Conservation (phyloP, 2,329 filamentous ascomycete species). For the Xylariaceae sp. region DNA sequence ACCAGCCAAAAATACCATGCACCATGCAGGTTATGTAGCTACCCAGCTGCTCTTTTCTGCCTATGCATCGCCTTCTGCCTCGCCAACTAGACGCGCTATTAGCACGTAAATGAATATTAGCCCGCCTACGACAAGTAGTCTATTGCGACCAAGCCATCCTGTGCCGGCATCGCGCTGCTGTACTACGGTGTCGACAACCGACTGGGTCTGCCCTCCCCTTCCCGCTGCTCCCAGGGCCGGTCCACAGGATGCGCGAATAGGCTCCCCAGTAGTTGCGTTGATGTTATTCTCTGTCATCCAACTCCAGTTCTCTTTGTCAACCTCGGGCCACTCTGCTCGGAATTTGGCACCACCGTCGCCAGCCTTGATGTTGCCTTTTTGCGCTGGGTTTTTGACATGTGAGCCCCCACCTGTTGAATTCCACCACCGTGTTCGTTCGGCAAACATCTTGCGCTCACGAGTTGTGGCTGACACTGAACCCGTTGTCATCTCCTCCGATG, state of each 20-base stretch:
- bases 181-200: conserved; percentile 77
- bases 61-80: conserved; percentile 41
- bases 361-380: conserved; percentile 82
- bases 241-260: conserved; percentile 56
- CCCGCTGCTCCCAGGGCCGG: conserved; percentile 65
- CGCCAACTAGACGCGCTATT: conserved; percentile 73
- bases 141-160: conserved; percentile 82
- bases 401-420: conserved; percentile 92
- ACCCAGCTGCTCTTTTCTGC: not conserved
- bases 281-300: conserved; percentile 88
- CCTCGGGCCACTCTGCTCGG: conserved; percentile 83
- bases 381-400: conserved; percentile 59
- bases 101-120: conserved; percentile 83
- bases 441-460: conserved; percentile 78
- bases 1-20: not conserved
- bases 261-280: conserved; percentile 75
- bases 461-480: conserved; percentile 81
- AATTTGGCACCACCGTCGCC: conserved; percentile 95
- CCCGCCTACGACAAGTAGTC: conserved; percentile 72
- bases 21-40: not conserved
- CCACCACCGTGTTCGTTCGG: conserved; percentile 87
- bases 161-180: conserved; percentile 81
- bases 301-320: conserved; percentile 87
- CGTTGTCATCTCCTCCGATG: conserved; percentile 97
- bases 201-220: conserved; percentile 67